Evolutionary conservation across 139 green algal species (phyloP).

Genomic region (Monoraphidium neglectum): DNA sequence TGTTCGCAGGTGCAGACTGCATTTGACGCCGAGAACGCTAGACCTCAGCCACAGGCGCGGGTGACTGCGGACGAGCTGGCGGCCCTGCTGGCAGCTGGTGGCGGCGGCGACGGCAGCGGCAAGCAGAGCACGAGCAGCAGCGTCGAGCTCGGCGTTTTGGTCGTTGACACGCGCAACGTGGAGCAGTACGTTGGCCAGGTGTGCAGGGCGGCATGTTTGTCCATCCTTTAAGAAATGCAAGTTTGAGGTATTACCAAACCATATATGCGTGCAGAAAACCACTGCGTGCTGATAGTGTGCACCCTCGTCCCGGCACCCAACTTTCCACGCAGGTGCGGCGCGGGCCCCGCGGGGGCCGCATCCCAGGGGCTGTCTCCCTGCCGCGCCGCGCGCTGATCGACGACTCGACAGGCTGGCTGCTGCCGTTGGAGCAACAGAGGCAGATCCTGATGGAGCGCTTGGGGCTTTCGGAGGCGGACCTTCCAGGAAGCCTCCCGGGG

Average conservation of each 20-base stretch:
- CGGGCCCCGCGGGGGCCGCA: conserved; percentile 13
- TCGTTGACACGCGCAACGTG: conserved; percentile 20
- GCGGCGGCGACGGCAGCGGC: background rate
- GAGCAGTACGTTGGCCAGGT: conserved; percentile 14
- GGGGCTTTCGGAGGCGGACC: too few relatives aligned
- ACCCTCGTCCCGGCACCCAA: too few relatives aligned
- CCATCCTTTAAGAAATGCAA: too few relatives aligned
- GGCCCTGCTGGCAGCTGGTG: background rate
- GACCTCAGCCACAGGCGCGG: conserved; percentile 5
- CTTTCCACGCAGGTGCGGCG: conserved; percentile 24
- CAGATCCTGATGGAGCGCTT: background rate
- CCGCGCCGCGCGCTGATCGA: conserved; percentile 24
- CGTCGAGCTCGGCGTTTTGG: background rate
- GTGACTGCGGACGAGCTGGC: background rate
- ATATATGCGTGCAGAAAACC: too few relatives aligned
- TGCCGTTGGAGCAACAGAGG: conserved; percentile 12
- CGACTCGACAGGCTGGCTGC: background rate
- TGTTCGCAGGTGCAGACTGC: too few relatives aligned
- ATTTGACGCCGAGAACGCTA: background rate
- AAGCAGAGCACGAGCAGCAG: conserved; percentile 15
- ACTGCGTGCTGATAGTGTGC: too few relatives aligned
- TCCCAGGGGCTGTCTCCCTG: conserved; percentile 27
- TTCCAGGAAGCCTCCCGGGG: too few relatives aligned
- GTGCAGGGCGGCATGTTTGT: too few relatives aligned
- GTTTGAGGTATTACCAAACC: too few relatives aligned